phyloP scores from a whole-genome alignment of 2,329 filamentous ascomycete genomes.

The Diaporthe longicolla region DNA sequence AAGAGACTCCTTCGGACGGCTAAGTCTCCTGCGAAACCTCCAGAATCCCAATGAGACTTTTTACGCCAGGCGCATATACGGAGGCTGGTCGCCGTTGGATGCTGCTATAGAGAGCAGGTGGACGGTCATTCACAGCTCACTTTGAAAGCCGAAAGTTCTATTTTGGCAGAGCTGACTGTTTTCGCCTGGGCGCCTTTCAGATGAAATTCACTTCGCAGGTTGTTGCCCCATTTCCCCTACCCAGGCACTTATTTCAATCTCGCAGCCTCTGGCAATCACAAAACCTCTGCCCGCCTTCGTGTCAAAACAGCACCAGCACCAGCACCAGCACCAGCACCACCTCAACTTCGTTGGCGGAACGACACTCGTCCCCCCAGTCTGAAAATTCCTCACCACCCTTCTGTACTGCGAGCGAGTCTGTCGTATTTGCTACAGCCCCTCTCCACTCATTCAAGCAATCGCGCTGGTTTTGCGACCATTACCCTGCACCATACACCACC shows the following conservation, averaged over 20 bases:
- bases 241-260: no score
- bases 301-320: neutral
- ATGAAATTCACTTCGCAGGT: neutral
- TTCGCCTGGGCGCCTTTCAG: neutral
- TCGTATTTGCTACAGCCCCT: conserved; percentile 32
- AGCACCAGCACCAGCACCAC: neutral
- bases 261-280: neutral
- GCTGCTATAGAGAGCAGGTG: conserved; percentile 4
- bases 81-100: neutral
- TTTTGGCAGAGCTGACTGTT: conserved; percentile 8
- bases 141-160: neutral
- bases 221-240: conserved; percentile 10
- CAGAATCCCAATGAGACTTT: neutral
- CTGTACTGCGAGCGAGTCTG: conserved; percentile 30
- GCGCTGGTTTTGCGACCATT: conserved; percentile 22
- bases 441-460: conserved; percentile 23
- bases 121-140: neutral
- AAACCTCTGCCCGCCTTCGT: conserved; percentile 13
- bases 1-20: neutral
- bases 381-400: neutral
- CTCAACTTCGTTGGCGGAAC: conserved; percentile 25
- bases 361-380: conserved; percentile 1
- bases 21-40: neutral
- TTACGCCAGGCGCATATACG: neutral
- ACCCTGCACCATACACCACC: neutral